Percentiles rank a stretch among this genome's conserved stretches.
phyloP scores from a whole-genome alignment of 768 basidiomycete genomes.

The Boletellus emodensis region DNA sequence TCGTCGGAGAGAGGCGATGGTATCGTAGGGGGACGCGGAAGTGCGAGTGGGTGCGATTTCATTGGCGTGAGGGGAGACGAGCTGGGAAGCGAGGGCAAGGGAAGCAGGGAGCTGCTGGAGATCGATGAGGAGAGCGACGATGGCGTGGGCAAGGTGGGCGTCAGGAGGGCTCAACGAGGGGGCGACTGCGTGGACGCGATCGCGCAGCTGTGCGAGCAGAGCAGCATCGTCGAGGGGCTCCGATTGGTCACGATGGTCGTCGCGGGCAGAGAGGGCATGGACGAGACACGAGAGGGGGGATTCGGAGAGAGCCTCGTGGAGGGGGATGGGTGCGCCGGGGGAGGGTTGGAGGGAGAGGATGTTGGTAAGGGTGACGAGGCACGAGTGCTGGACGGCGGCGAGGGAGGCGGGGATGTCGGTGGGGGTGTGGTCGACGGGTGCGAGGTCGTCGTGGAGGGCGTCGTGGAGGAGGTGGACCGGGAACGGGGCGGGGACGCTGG shows the following conservation, averaged over 20 bases:
- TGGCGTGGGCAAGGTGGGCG: conserved; percentile 59
- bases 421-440: conserved; percentile 15
- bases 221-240: conserved; percentile 42
- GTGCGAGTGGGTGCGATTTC: conserved; percentile 3
- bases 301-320: conserved; percentile 15
- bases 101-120: conserved; percentile 55
- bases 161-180: conserved; percentile 46
- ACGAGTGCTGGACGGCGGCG: conserved; percentile 65
- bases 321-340: not conserved
- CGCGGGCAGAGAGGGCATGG: conserved; percentile 14
- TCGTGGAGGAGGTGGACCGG: conserved; percentile 16
- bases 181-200: conserved; percentile 48
- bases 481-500: conserved; percentile 22
- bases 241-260: conserved; percentile 19
- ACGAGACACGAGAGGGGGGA: conserved; percentile 19
- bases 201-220: conserved; percentile 56
- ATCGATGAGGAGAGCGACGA: conserved; percentile 66
- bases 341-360: conserved; percentile 45
- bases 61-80: conserved; percentile 5
- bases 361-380: conserved; percentile 68
- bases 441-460: conserved; percentile 24
- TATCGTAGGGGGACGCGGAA: conserved; percentile 30
- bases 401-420: conserved; percentile 61
- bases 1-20: conserved; percentile 59
- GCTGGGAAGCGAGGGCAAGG: conserved; percentile 14